Conservation (phyloP, 2,329 filamentous ascomycete genomes). For the Aspergillus costaricaensis region DNA sequence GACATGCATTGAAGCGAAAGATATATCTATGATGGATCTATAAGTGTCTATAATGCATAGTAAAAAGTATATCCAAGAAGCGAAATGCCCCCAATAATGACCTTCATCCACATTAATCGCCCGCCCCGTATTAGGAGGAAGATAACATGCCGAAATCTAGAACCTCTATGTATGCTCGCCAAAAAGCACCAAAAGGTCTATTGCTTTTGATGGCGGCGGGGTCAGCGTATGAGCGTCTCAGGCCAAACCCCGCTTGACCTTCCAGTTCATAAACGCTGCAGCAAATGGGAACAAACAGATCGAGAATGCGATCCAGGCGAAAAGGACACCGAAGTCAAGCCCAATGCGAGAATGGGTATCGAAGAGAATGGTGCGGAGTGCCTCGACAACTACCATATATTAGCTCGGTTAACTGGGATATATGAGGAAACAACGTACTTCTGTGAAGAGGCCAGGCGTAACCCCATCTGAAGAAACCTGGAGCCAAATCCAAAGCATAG, state of each 20-base stretch:
- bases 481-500: constrained; percentile 60
- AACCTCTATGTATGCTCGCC: too few relatives aligned
- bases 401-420: not conserved
- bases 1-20: too few relatives aligned
- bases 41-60: too few relatives aligned
- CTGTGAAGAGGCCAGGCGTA: constrained; percentile 66
- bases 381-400: constrained; percentile 55
- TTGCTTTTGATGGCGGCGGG: not conserved
- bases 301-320: constrained; percentile 53
- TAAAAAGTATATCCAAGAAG: too few relatives aligned
- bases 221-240: not conserved
- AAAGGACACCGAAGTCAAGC: constrained; percentile 62
- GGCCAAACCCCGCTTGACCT: constrained; percentile 28
- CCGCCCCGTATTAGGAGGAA: too few relatives aligned
- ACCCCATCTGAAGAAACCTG: constrained; percentile 62
- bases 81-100: not conserved
- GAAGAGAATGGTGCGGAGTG: constrained; percentile 61
- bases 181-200: not conserved
- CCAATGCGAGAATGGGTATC: constrained; percentile 60
- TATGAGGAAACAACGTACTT: constrained; percentile 38
- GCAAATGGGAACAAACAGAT: constrained; percentile 32
- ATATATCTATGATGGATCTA: too few relatives aligned
- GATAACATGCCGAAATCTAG: not conserved
- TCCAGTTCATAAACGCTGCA: constrained; percentile 35
- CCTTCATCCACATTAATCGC: not conserved